These are phyloP conservation scores for Thermochaetoides thermophila DNA, from an alignment of 495 filamentous ascomycete genomes.

Conservation along the genomic window DNA sequence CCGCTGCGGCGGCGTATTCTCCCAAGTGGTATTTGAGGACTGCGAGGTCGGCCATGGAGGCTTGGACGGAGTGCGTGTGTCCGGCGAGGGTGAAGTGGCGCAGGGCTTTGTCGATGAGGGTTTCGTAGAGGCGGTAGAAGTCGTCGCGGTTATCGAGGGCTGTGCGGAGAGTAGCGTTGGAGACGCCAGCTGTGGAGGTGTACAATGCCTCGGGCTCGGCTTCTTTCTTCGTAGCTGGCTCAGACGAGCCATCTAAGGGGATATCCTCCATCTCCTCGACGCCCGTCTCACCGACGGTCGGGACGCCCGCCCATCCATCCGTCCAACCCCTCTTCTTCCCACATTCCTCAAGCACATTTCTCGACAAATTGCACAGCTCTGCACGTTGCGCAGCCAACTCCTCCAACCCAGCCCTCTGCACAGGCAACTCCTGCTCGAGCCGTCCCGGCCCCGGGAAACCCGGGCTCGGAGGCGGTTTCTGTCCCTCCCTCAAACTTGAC, in stretches of 20 bases:
- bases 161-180: slow-evolving; percentile 33
- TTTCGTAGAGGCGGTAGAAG: slow-evolving; percentile 53
- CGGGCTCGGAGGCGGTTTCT: slow-evolving; percentile 30
- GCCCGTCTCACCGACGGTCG: slow-evolving; percentile 36
- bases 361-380: slow-evolving; percentile 63
- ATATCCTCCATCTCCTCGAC: slow-evolving; percentile 41
- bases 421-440: slow-evolving; percentile 20
- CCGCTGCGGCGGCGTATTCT: slow-evolving; percentile 60
- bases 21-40: slow-evolving; percentile 59
- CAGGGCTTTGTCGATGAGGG: slow-evolving; percentile 53
- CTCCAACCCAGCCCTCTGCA: slow-evolving; percentile 54
- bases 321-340: slow-evolving; percentile 62
- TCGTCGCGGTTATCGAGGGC: slow-evolving; percentile 33
- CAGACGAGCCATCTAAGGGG: slow-evolving; percentile 33
- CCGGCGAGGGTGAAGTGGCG: slow-evolving; percentile 63
- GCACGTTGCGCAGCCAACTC: slow-evolving; percentile 72
- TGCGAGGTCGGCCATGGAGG: slow-evolving; percentile 72
- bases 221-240: slow-evolving; percentile 15
- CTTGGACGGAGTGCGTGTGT: slow-evolving; percentile 57
- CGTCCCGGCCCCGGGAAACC: slow-evolving; percentile 27
- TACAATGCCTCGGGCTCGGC: slow-evolving; percentile 8
- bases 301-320: slow-evolving; percentile 57
- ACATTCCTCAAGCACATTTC: slow-evolving; percentile 61
- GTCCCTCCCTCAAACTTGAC: slow-evolving; percentile 36
- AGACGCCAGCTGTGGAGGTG: slow-evolving; percentile 29